Evolutionary conservation across 2,329 filamentous ascomycete genomes (phyloP).

Genomic region (Aspergillus brunneoviolaceus): DNA sequence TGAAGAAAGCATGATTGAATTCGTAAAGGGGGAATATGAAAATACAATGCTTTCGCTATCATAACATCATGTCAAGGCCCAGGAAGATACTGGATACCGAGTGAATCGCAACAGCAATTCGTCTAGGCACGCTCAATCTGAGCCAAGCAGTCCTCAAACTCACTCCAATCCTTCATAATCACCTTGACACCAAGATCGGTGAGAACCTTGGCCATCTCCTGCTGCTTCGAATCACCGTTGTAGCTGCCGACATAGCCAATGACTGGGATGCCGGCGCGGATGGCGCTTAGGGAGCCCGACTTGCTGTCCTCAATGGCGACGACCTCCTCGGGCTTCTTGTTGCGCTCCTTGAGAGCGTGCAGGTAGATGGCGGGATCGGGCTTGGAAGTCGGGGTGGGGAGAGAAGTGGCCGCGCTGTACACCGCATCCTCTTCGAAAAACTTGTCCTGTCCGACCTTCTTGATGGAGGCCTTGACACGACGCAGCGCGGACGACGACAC

Average conservation of each 20-base stretch:
- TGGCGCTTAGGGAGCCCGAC: conserved; percentile 75
- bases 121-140: conserved; percentile 39
- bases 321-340: conserved; percentile 68
- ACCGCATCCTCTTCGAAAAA: conserved; percentile 75
- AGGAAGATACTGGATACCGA: neutral
- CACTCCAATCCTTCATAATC: conserved; percentile 56
- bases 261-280: conserved; percentile 74
- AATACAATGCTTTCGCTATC: conserved; percentile 31
- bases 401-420: conserved; percentile 78
- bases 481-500: conserved; percentile 78
- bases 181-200: conserved; percentile 61
- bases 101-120: conserved; percentile 12
- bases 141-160: conserved; percentile 45
- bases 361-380: conserved; percentile 88
- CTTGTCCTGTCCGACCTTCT: conserved; percentile 75
- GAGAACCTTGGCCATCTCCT: conserved; percentile 64
- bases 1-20: neutral
- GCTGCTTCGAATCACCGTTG: conserved; percentile 56
- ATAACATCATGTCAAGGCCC: conserved; percentile 29
- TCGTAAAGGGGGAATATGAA: conserved; percentile 1
- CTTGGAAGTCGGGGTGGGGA: conserved; percentile 80
- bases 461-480: conserved; percentile 73
- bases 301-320: conserved; percentile 87
- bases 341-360: conserved; percentile 70
- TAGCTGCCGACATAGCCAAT: conserved; percentile 87